Conservation (phyloP, 495 filamentous ascomycete species). For the Talaromyces trachyspermus region DNA sequence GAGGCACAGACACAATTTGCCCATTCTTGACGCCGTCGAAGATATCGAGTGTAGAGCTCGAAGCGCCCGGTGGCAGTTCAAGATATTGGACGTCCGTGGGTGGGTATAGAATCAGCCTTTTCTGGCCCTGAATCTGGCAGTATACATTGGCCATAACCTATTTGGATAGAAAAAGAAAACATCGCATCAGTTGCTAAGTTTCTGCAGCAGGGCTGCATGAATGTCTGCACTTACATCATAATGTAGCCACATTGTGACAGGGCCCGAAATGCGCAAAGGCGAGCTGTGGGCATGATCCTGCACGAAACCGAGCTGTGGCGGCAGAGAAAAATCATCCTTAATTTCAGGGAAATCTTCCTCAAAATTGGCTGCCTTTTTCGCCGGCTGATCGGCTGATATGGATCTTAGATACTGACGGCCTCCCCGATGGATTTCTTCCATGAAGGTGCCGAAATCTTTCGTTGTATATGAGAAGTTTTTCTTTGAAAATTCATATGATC, state of each 20-base stretch:
- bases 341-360: conserved; percentile 63
- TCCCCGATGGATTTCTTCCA: conserved; percentile 52
- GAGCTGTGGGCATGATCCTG: conserved; percentile 65
- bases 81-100: conserved; percentile 65
- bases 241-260: conserved; percentile 85
- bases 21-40: conserved; percentile 40
- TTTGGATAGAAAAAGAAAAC: neutral
- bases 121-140: conserved; percentile 67
- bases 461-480: conserved; percentile 79
- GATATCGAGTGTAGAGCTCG: conserved; percentile 69
- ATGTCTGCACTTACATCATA: conserved; percentile 58
- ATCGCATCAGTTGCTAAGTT: too few species aligned
- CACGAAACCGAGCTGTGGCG: conserved; percentile 52
- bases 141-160: conserved; percentile 85
- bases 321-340: conserved; percentile 62
- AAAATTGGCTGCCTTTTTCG: conserved; percentile 60
- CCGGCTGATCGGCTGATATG: conserved; percentile 59
- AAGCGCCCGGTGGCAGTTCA: conserved; percentile 64
- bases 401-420: conserved; percentile 69
- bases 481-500: conserved; percentile 67
- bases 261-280: conserved; percentile 70
- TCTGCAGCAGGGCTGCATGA: too few species aligned
- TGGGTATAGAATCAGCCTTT: conserved; percentile 69
- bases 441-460: conserved; percentile 60
- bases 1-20: conserved; percentile 31